A percentile compares a stretch with the other conserved stretches of the same genome.
Conservation (phyloP, 2,329 filamentous ascomycete genomes). For the Sclerotiophoma versabilis region DNA sequence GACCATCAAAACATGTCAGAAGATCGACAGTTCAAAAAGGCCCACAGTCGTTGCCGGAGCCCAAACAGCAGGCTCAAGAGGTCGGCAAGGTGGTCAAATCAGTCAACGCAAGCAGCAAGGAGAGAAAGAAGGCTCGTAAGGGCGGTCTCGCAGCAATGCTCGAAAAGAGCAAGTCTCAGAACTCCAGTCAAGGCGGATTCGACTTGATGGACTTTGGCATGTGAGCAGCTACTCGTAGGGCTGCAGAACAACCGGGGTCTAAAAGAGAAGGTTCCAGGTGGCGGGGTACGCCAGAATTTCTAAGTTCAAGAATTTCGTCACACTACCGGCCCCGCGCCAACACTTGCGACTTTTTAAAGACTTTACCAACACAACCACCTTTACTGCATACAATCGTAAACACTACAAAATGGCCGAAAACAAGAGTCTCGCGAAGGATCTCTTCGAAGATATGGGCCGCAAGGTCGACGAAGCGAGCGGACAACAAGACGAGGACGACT, state of each 20-base stretch:
- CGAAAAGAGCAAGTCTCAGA: conserved; percentile 53
- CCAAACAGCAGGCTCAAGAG: conserved; percentile 18
- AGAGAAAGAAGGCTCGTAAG: conserved; percentile 62
- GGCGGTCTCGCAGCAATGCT: conserved; percentile 62
- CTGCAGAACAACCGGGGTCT: conserved; percentile 33
- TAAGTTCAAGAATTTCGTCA: conserved; percentile 38
- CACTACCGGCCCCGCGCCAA: conserved; percentile 20
- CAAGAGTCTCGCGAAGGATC: conserved; percentile 53
- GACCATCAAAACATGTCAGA: conserved; percentile 29
- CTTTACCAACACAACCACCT: conserved; percentile 1
- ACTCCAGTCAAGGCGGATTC: conserved; percentile 47
- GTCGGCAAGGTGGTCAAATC: conserved; percentile 38
- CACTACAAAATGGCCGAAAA: conserved; percentile 42
- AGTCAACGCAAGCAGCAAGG: conserved; percentile 59
- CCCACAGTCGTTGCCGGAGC: neutral
- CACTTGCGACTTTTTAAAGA: conserved; percentile 5
- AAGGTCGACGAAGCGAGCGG: conserved; percentile 54
- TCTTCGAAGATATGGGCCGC: conserved; percentile 61
- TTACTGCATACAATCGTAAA: conserved; percentile 1
- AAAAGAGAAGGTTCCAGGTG: conserved; percentile 18
- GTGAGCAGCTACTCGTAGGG: conserved; percentile 42
- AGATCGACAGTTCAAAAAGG: conserved; percentile 10
- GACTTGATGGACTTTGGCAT: conserved; percentile 64
- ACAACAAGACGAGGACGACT: conserved; percentile 46
- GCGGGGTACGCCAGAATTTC: conserved; percentile 26